These are phyloP conservation scores for Phalaenopsis aphrodite DNA, from an alignment of 106 monocot species.

Conservation along the genomic window DNA sequence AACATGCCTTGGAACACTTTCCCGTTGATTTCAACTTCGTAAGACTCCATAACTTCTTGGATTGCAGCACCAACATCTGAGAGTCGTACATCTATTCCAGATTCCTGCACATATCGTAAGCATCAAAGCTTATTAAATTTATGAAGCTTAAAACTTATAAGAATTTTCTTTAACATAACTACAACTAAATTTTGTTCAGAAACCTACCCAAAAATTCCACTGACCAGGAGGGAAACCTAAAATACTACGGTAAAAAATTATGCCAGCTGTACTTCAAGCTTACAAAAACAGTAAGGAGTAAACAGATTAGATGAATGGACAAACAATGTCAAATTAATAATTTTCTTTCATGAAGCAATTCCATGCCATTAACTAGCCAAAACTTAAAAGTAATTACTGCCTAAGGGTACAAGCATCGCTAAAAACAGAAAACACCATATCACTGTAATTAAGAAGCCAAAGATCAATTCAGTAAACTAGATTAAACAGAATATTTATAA, in stretches of 20 bases:
- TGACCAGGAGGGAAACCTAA: background rate
- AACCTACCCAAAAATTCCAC: background rate
- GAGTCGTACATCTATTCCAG: constrained; percentile 93
- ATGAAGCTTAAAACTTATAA: background rate
- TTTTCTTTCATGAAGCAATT: background rate
- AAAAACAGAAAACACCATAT: too few relatives aligned
- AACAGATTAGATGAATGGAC: background rate
- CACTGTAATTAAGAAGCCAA: background rate
- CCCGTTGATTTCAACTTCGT: constrained; percentile 97
- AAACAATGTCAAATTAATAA: background rate
- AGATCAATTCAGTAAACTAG: background rate
- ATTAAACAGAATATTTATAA: background rate
- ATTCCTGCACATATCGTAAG: constrained; percentile 45
- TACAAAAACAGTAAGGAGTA: background rate
- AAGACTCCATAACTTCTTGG: constrained; percentile 98
- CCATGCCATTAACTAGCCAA: background rate
- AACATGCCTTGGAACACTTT: constrained; percentile 81
- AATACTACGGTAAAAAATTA: background rate
- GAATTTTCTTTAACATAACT: background rate
- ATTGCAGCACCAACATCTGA: constrained; percentile 98
- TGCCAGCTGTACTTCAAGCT: background rate
- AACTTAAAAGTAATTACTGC: background rate
- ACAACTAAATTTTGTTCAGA: background rate
- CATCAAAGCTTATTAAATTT: background rate
- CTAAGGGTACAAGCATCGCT: too few relatives aligned